Percentiles rank a stretch among this genome's conserved stretches.
These are phyloP conservation scores for Myriosclerotinia curreyana DNA, from an alignment of 2,329 filamentous ascomycete species.

Conservation along the genomic window DNA sequence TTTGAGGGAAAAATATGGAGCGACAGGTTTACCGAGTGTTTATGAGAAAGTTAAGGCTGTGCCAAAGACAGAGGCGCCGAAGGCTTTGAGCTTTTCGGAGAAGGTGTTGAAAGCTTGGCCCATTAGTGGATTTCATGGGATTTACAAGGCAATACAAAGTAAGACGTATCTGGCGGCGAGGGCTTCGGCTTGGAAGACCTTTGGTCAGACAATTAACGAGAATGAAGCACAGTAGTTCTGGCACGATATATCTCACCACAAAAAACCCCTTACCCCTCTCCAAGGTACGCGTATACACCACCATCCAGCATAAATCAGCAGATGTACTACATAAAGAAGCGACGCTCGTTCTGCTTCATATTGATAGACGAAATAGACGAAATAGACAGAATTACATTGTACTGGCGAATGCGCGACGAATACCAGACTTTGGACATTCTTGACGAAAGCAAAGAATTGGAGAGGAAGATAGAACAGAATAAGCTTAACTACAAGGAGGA, in stretches of 20 bases:
- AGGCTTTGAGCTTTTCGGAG: constrained; percentile 44
- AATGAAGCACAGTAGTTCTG: neutral
- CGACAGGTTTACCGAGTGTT: constrained; percentile 60
- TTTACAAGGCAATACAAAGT: constrained; percentile 57
- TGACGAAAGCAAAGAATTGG: no score
- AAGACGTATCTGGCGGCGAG: constrained; percentile 37
- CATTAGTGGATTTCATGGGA: constrained; percentile 57
- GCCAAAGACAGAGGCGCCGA: constrained; percentile 47
- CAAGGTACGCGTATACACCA: neutral
- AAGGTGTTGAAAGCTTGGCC: constrained; percentile 51
- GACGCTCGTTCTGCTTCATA: no score
- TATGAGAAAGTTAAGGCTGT: constrained; percentile 66
- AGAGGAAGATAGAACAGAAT: no score
- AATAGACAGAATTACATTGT: no score
- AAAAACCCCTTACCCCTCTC: neutral
- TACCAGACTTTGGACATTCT: no score
- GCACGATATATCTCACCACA: neutral
- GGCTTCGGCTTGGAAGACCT: constrained; percentile 32
- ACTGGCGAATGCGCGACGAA: no score
- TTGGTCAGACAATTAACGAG: neutral
- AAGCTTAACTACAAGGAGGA: no score
- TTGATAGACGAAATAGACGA: no score
- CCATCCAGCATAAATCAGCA: neutral
- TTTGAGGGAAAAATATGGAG: constrained; percentile 61
- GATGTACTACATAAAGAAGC: neutral